Conservation (phyloP, 768 basidiomycete genomes). For the Suillus hirtellus region DNA sequence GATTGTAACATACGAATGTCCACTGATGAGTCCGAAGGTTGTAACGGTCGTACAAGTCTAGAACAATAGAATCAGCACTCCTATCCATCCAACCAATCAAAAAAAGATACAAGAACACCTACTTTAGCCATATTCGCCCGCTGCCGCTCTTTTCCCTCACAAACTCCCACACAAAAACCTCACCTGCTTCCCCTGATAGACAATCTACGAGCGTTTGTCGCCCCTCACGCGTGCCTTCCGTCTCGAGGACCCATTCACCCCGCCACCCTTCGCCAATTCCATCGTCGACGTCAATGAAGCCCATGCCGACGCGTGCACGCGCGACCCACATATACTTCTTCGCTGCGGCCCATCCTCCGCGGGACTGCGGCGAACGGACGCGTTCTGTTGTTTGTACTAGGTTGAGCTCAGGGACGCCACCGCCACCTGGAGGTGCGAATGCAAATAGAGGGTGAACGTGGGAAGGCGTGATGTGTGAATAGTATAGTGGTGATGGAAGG, state of each 20-base stretch:
- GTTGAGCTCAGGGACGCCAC: slow-evolving; percentile 46
- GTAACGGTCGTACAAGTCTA: slow-evolving; percentile 5
- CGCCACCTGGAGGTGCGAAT: slow-evolving; percentile 30
- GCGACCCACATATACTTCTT: slow-evolving; percentile 70
- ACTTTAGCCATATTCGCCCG: slow-evolving; percentile 68
- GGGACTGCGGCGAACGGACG: slow-evolving; percentile 62
- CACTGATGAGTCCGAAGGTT: background rate
- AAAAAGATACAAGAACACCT: slow-evolving; percentile 19
- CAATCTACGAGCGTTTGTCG: slow-evolving; percentile 56
- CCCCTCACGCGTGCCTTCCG: slow-evolving; percentile 72
- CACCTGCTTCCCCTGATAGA: slow-evolving; percentile 39
- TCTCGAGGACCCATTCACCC: slow-evolving; percentile 81
- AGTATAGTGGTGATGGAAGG: slow-evolving; percentile 78
- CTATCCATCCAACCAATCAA: background rate
- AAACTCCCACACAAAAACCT: slow-evolving; percentile 49
- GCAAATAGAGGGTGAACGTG: slow-evolving; percentile 25
- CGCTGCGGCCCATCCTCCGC: slow-evolving; percentile 57
- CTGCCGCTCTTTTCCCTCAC: slow-evolving; percentile 61
- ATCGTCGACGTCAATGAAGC: slow-evolving; percentile 35
- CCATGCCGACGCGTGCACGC: slow-evolving; percentile 40
- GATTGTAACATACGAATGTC: slow-evolving; percentile 6
- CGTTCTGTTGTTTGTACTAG: slow-evolving; percentile 38
- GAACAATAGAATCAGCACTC: background rate
- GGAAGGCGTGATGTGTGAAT: slow-evolving; percentile 59
- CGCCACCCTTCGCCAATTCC: slow-evolving; percentile 68